Evolutionary conservation across 2,329 filamentous ascomycete species (phyloP), one percentile per base, ranked within the genome.

Genomic region (Exophiala calicioides): DNA sequence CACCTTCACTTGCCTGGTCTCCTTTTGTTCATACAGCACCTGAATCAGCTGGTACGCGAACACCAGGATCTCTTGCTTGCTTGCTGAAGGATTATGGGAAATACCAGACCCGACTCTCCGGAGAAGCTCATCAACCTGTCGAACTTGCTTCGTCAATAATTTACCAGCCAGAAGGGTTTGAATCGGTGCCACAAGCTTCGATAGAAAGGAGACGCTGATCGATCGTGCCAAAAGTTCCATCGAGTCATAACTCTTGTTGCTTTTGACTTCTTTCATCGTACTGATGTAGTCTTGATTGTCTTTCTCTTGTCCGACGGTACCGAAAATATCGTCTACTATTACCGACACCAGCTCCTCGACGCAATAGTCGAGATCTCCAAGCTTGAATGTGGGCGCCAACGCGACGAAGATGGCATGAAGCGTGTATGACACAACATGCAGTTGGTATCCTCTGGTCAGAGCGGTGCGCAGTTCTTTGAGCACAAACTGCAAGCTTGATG

Each of bases 271-370:
- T 68, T 94, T 95, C 85, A 94, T 96, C 67, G 91, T 87, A 64
- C 84, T 95, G 45, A 86, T 85, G 65, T 98, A 98, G 42, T 90
- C 93, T 59, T 96, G 90, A 0, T 91, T 91, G 60, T 98, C 93
- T 68, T 98, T 98, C 63, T 98, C 91, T 69, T 95, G 87, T 2
- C 93, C 93, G 24, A 86, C 86, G 4, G 83, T 81, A 21, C 94
- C 94, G 62, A 98, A 98, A 9, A 94, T 93, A 63, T 98, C 94
- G 61, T 98, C 93, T 88, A 98, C 93, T 55, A 97, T 85, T 32
- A 98, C 81, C 1, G 81, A 78, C 34, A 94, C 83, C 32, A 97
- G 82, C 8, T 85, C 78, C 3, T 79, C 72, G 6, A 96, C 73
- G 61, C 90, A 95, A 63, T 96, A 90, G 62, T 98, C 89, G 21